Conservation (phyloP, 306 rosid genomes). For the Mucuna pruriens region DNA sequence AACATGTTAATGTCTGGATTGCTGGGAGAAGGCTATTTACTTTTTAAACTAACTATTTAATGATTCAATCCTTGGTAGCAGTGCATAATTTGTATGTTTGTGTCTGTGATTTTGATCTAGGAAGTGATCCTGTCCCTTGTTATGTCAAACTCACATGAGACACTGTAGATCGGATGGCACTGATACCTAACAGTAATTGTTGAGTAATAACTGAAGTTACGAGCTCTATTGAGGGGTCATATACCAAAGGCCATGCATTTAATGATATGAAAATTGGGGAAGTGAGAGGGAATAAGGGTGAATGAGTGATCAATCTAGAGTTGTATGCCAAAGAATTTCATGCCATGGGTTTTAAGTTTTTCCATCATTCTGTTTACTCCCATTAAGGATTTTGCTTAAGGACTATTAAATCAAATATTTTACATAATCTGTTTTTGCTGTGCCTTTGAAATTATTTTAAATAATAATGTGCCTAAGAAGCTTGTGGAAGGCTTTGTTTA, state of each 20-base stretch:
- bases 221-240: not conserved
- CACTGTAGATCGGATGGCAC: not conserved
- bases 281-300: not conserved
- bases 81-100: not conserved
- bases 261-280: slow-evolving; percentile 20
- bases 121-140: not conserved
- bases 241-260: not conserved
- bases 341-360: not conserved
- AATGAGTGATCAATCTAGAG: not conserved
- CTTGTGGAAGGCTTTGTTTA: slow-evolving; percentile 41
- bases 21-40: slow-evolving; percentile 9
- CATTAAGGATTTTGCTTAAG: slow-evolving; percentile 1
- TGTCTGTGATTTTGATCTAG: not conserved
- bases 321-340: slow-evolving; percentile 11
- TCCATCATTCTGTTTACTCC: slow-evolving; percentile 3
- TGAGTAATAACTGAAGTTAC: not conserved
- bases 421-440: slow-evolving; percentile 23
- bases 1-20: slow-evolving; percentile 4
- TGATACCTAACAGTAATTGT: not conserved
- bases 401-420: slow-evolving; percentile 1
- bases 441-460: slow-evolving; percentile 6
- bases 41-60: not conserved
- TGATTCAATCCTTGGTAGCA: not conserved
- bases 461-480: slow-evolving; percentile 31
- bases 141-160: not conserved